Base-by-base conservation (phyloP, 495 filamentous ascomycete genomes). In the Talaromyces adpressus region DNA sequence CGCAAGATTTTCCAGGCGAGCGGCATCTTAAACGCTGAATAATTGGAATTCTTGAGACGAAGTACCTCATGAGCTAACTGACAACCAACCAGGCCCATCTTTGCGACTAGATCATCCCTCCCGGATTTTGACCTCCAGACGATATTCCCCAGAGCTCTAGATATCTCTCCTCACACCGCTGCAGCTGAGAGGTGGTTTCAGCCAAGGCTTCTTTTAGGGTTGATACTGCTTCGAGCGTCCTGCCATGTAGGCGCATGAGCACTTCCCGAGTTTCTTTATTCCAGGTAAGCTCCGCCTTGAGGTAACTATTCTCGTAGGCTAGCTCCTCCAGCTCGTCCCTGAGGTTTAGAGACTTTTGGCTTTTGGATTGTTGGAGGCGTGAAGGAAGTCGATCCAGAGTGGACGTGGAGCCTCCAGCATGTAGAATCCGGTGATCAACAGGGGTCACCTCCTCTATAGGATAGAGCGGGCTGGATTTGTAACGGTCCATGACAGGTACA, bases 201-300 rank as follows among this genome's bases (percentile, higher is more conserved):
- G 54, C 22, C 11, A 68, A 54, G 16, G 64, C 18, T 18, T 68
- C 66, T 45, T 64, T 62, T 14, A 68, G n/a, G n/a, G 25, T 56
- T n/a, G 39, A 34, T 5, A 66, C 60, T 7, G 62, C 62, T 22
- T 54, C 30, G 45, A 64, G 59, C 12, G 64, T 58, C 0, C 34
- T 59, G 36, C 63, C 52, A 57, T 66, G 52, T 36, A 68, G 53
- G 14, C 62, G 14, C 4, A 68, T 54, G 27, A 68, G 45, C 32
- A 66, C 64, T 47, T 66, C 58, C 41, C 64, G 63, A 18, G 62
- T 64, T 45, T 68, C 64, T 57, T 68, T 65, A 53, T 68, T 32
- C 64, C 53, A 68, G 27, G 63, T 16, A 25, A 68, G 64, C 62
- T 68, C 66, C 18, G 64, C 66, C 49, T 45, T 64, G 9, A 68